Conservation (phyloP, 1,139 yeast genomes). For the Sporopachydermia cereana region DNA sequence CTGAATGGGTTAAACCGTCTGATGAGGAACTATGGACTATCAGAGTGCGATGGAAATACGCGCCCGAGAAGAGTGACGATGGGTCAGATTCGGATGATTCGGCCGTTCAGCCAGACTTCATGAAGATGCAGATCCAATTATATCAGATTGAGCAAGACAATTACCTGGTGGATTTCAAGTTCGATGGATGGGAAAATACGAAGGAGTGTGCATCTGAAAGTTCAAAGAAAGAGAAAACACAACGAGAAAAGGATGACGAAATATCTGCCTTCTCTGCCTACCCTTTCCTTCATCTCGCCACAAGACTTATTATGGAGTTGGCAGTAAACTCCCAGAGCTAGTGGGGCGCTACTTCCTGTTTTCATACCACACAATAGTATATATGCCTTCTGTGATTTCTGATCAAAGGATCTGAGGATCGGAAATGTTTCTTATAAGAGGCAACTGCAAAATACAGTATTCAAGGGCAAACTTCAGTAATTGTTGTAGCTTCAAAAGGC, state of each 20-base stretch:
- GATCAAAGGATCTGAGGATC: too few relatives aligned
- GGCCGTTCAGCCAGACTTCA: slow-evolving; percentile 47
- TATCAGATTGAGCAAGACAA: slow-evolving; percentile 94
- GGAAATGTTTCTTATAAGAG: background rate
- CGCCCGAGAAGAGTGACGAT: slow-evolving; percentile 23
- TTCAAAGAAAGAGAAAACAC: slow-evolving; percentile 26
- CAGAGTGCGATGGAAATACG: slow-evolving; percentile 88
- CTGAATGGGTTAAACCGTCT: slow-evolving; percentile 95
- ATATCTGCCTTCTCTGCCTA: slow-evolving; percentile 83
- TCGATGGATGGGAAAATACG: slow-evolving; percentile 82
- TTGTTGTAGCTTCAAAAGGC: too few relatives aligned
- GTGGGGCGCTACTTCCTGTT: slow-evolving; percentile 9
- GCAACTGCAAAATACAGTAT: background rate
- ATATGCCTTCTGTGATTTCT: background rate
- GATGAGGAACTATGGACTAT: slow-evolving; percentile 90
- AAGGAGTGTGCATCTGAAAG: slow-evolving; percentile 19
- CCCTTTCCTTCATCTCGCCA: slow-evolving; percentile 87
- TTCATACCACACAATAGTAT: background rate
- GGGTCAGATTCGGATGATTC: slow-evolving; percentile 12
- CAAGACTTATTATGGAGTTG: slow-evolving; percentile 87
- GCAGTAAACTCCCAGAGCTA: slow-evolving; percentile 70
- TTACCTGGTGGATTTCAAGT: slow-evolving; percentile 91
- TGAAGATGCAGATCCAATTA: slow-evolving; percentile 95
- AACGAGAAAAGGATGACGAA: slow-evolving; percentile 42
- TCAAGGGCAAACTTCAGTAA: background rate